phyloP scores from a whole-genome alignment of 2,329 filamentous ascomycete species.

The Cladosporium colombiae region DNA sequence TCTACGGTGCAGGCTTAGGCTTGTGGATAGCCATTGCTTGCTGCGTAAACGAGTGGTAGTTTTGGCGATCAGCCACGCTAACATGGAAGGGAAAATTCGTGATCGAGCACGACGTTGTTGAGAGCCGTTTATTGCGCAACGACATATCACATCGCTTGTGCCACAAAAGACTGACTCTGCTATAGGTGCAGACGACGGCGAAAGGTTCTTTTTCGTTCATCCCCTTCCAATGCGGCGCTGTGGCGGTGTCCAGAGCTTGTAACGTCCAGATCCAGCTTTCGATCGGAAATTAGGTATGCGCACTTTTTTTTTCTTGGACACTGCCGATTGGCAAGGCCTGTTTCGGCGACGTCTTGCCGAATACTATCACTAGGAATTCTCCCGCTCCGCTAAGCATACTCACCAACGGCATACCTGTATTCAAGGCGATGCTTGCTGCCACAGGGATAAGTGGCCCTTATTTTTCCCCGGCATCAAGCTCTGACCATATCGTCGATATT shows the following conservation, averaged over 20 bases:
- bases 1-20: background rate
- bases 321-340: background rate
- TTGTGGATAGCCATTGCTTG: background rate
- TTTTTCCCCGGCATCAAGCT: background rate
- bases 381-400: background rate
- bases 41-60: background rate
- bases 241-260: background rate
- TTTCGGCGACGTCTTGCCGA: background rate
- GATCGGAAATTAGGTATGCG: background rate
- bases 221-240: background rate
- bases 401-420: background rate
- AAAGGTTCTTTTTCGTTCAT: background rate
- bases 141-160: background rate
- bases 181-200: background rate
- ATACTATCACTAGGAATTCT: background rate
- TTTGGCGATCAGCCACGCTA: background rate
- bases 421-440: background rate
- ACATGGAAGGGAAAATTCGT: background rate
- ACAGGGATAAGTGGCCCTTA: too few species aligned
- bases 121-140: background rate
- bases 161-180: background rate
- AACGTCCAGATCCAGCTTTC: background rate
- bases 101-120: background rate
- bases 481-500: background rate
- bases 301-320: background rate